These are phyloP conservation scores for Ascosphaera aggregata DNA, from an alignment of 2,329 filamentous ascomycete genomes.

Conservation along the genomic window DNA sequence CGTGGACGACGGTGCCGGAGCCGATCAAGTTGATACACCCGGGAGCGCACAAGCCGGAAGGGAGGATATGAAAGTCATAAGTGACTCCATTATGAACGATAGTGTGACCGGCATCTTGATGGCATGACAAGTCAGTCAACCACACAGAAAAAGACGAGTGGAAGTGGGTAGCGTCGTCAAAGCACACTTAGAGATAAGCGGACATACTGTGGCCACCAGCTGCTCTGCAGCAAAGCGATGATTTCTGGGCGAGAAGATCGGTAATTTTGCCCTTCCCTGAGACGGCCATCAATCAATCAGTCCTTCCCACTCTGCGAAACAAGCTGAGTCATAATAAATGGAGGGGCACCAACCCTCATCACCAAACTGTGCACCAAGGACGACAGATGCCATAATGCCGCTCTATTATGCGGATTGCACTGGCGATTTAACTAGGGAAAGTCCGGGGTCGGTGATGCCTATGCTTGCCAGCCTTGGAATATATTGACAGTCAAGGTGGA, in stretches of 20 bases:
- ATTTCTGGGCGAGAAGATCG: slow-evolving; percentile 22
- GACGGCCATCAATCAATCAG: too few relatives aligned
- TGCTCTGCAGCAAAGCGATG: slow-evolving; percentile 21
- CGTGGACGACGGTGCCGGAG: slow-evolving; percentile 23
- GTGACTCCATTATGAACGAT: slow-evolving; percentile 23
- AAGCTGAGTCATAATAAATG: too few relatives aligned
- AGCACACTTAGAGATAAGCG: neutral
- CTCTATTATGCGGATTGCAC: too few relatives aligned
- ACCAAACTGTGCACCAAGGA: slow-evolving; percentile 24
- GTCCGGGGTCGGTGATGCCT: too few relatives aligned
- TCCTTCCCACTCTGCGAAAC: too few relatives aligned
- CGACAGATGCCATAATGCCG: slow-evolving; percentile 16
- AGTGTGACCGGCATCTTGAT: slow-evolving; percentile 23
- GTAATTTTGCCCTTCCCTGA: slow-evolving; percentile 26
- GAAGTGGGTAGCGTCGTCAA: neutral
- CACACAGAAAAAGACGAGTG: neutral
- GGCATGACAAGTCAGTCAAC: neutral
- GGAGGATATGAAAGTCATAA: slow-evolving; percentile 27
- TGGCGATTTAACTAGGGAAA: too few relatives aligned
- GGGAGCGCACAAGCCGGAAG: slow-evolving; percentile 18
- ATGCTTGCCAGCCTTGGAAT: too few relatives aligned
- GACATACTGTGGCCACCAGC: slow-evolving; percentile 24
- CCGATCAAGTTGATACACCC: slow-evolving; percentile 24
- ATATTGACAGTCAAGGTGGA: too few relatives aligned
- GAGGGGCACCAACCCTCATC: too few relatives aligned